Evolutionary conservation across 2,329 filamentous ascomycete genomes (phyloP).

Genomic region (Fusarium xyrophilum): DNA sequence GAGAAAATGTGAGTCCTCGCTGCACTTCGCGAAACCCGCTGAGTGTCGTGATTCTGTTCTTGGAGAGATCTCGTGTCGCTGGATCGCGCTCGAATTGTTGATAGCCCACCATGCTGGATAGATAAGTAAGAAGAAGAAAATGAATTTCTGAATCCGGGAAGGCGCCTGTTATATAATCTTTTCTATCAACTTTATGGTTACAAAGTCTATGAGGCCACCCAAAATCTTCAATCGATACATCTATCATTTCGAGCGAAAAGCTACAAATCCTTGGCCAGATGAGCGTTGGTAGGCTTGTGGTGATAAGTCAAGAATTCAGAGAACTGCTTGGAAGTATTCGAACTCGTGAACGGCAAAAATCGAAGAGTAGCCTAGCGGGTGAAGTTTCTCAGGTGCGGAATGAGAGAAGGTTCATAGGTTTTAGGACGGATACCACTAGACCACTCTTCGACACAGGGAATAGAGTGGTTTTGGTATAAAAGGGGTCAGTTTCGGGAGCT

Average conservation of each 20-base stretch:
- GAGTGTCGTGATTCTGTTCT: constrained; percentile 12
- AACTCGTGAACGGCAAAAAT: background rate
- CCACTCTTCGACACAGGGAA: background rate
- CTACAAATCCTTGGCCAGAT: accelerated
- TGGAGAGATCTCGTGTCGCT: constrained; percentile 13
- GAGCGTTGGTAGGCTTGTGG: accelerated
- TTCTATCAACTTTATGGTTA: background rate
- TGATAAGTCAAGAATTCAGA: accelerated
- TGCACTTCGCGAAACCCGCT: background rate
- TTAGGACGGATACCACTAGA: background rate
- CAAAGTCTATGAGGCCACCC: too few relatives aligned
- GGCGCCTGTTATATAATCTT: background rate
- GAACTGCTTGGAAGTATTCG: background rate
- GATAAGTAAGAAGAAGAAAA: background rate
- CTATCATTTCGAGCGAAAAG: background rate
- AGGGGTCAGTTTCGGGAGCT: accelerated
- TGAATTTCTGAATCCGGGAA: accelerated
- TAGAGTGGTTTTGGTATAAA: background rate
- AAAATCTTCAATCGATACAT: background rate
- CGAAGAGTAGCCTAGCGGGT: background rate
- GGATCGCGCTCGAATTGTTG: constrained; percentile 39
- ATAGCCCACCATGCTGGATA: constrained; percentile 48
- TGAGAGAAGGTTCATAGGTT: background rate
- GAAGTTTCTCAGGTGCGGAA: background rate
- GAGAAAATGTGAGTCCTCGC: constrained; percentile 53